Conservation (phyloP, 2,329 filamentous ascomycete species). For the Ceratocystis destructans region DNA sequence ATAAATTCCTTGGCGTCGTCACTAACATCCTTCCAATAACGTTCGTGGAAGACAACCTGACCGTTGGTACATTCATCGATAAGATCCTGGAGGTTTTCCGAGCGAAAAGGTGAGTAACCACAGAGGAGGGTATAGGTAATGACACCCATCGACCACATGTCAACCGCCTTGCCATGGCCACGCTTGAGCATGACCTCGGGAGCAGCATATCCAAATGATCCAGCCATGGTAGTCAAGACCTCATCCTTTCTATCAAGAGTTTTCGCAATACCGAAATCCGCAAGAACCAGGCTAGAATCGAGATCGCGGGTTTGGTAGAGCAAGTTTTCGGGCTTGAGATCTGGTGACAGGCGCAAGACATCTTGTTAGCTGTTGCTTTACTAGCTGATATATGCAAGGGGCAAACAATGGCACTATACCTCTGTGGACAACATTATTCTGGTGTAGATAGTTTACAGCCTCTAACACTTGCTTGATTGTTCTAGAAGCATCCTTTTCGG, state of each 20-base stretch:
- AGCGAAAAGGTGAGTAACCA: constrained; percentile 94
- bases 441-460: constrained; percentile 85
- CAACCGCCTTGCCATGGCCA: constrained; percentile 93
- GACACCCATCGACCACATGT: constrained; percentile 98
- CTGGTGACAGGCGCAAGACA: constrained; percentile 50
- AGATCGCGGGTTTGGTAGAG: constrained; percentile 71
- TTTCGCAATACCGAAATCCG: constrained; percentile 97
- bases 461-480: constrained; percentile 89
- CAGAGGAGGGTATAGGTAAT: constrained; percentile 98
- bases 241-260: constrained; percentile 85
- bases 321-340: constrained; percentile 95
- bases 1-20: constrained; percentile 94
- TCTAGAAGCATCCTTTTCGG: constrained; percentile 91
- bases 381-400: too few species aligned
- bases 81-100: constrained; percentile 80
- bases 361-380: too few species aligned
- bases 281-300: constrained; percentile 77
- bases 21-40: constrained; percentile 97
- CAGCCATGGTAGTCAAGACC: constrained; percentile 94
- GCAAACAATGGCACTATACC: constrained; percentile 36
- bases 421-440: constrained; percentile 90
- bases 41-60: constrained; percentile 84
- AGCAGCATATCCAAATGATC: constrained; percentile 93
- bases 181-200: constrained; percentile 97
- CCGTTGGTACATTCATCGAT: constrained; percentile 85